Base-by-base conservation (phyloP, 2,329 filamentous ascomycete species). In the Fusarium sp. region DNA sequence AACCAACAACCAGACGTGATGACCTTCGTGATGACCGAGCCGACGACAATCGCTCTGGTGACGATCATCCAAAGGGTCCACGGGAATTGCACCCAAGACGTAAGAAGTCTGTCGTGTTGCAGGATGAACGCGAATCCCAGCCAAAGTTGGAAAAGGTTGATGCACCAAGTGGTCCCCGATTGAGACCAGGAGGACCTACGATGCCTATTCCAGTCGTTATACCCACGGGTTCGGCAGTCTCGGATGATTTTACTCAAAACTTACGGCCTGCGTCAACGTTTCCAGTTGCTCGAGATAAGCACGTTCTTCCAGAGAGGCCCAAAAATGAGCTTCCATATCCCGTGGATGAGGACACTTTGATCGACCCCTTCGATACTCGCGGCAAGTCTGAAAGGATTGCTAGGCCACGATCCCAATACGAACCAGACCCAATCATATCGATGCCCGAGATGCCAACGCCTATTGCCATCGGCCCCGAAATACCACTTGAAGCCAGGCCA, bases 251-350 rank as follows among this genome's bases (percentile, higher is more conserved):
- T 8, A 48, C 64, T 55, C 50, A 63, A 12, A 66, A 59, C 22
- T 74, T 80, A 24, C 77, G 81, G 28, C 63, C 73, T 44, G 77
- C 80, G 12, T 74, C 77, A 28, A 82, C 81, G 3, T 82, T 83
- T 44, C 81, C 81, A 18, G 51, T 76, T 26, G 56, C 70, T 20
- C 73, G 64, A 22, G 73, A 78, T 32, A 71, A 73, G 32, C 65
- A 75, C 35, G 63, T 58, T 48, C 72, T 66, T 22, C 69, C 74
- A 18, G 75, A 77, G 17, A 75, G 73, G 4, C 74, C 68, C 36
- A 80, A 79, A 36, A 54, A 76, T 10, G 74, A 76, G 32, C 76
- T 82, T 15, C 82, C 83, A n/a, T 84, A 84, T 64, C 82, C 83
- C 6, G 80, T 83, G n/a, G 83, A 84, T 48, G 80, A 83, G 26